Conservation (phyloP, 306 rosid species). For the Gynostemma pentaphyllum region DNA sequence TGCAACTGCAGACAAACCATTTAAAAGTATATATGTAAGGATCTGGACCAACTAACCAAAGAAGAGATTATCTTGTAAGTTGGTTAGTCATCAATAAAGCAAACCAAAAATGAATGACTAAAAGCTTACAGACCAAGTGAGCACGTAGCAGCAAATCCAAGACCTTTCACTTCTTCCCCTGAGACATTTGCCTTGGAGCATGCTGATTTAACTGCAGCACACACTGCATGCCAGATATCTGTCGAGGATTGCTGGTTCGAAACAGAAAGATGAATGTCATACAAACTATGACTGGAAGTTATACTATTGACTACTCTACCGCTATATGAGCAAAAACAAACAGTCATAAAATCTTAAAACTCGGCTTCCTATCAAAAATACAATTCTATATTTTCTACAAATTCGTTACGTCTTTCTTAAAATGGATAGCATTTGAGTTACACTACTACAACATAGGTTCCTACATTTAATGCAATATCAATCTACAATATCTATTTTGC, state of each 20-base stretch:
- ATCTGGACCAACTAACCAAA: neutral
- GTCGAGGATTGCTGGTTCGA: conserved; percentile 91
- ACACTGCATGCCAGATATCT: conserved; percentile 92
- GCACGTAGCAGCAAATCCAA: conserved; percentile 95
- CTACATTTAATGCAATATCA: neutral
- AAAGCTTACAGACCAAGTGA: conserved; percentile 57
- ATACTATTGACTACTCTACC: neutral
- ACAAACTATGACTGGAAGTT: neutral
- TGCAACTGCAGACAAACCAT: conserved; percentile 50
- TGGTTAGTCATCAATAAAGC: neutral
- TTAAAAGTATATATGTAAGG: neutral
- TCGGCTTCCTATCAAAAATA: neutral
- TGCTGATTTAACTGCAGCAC: conserved; percentile 78
- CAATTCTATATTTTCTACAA: neutral
- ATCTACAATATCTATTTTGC: no score
- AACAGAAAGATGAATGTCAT: conserved; percentile 15
- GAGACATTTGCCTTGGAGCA: conserved; percentile 61
- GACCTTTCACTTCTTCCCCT: conserved; percentile 57
- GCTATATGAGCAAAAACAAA: neutral
- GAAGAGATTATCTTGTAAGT: neutral
- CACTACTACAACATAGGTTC: neutral
- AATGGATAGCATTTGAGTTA: neutral
- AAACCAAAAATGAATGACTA: neutral
- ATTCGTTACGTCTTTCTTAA: neutral
- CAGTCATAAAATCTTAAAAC: neutral